Percentiles rank a stretch among this genome's conserved stretches.
These are phyloP conservation scores for Babesia ovis DNA, from an alignment of 169 alveolate species.

Conservation along the genomic window DNA sequence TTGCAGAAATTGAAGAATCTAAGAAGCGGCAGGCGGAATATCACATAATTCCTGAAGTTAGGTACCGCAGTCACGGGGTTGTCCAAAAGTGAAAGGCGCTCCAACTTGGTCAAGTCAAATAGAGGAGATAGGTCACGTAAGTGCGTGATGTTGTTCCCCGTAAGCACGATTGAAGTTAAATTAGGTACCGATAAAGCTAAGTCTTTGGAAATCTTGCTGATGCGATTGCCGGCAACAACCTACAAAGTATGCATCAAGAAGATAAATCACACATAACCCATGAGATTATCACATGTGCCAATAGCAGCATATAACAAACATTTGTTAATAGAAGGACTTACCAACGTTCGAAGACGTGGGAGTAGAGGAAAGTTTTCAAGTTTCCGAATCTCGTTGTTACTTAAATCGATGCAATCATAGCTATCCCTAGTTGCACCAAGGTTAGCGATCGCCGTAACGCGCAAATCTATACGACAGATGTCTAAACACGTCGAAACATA, in stretches of 20 bases:
- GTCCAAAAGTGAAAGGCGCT: conserved; percentile 66
- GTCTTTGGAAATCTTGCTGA: conserved; percentile 77
- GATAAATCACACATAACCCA: background rate
- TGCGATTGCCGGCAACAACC: conserved; percentile 79
- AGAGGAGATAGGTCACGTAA: conserved; percentile 72
- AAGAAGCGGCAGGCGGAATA: conserved; percentile 72
- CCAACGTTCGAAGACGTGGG: conserved; percentile 81
- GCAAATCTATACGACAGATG: conserved; percentile 69
- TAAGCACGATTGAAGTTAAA: conserved; percentile 82
- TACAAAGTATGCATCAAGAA: background rate
- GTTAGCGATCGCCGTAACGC: conserved; percentile 83
- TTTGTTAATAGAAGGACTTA: conserved; percentile 17
- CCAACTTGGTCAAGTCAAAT: conserved; percentile 63
- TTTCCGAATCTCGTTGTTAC: conserved; percentile 87
- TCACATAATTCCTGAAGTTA: conserved; percentile 71
- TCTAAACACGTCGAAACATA: background rate
- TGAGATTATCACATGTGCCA: background rate
- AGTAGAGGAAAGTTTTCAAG: conserved; percentile 84
- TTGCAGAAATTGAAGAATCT: conserved; percentile 74
- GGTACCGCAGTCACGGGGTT: conserved; percentile 73
- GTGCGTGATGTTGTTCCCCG: conserved; percentile 80
- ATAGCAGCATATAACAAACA: background rate
- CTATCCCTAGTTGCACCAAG: conserved; percentile 88
- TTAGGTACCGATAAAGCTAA: conserved; percentile 76
- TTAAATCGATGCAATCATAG: conserved; percentile 86